Evolutionary conservation across 1,139 yeast species (phyloP), one percentile per base, ranked within the genome.

Genomic region (Taphrina deformans): DNA sequence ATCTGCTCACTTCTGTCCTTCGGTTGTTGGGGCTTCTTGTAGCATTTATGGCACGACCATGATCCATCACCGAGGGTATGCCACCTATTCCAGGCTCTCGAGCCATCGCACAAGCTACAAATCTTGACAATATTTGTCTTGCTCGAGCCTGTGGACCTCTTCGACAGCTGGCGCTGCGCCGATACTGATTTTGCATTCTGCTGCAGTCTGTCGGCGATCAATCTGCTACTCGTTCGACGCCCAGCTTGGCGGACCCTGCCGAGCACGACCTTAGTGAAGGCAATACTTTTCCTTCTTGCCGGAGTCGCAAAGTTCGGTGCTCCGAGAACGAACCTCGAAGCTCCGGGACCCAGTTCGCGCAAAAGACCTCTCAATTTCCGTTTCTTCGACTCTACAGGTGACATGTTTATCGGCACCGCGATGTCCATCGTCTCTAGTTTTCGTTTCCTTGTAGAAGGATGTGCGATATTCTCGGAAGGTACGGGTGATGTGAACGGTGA

Each of bases 241-340:
- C 23, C 53, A 18, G 21, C 27, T 1, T 23, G 33, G 2, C 9
- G 21, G 6, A 27, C 23, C 27, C 26, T 48, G 6, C 53, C 35
- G 33, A 48, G 33, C 26, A 27, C 53, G 53, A 48, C 35, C 35
- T 27, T 48, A 12, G 53, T 48, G 3, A 48, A 48, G 1, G 21
- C 35, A 9, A 48, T 48, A 48, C 53, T 48, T 24, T 27, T 12
- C 26, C 24, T 55, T 33, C 41, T 59, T n/a, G 55, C 63, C 6
- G 63, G 63, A n/a, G 63, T 59, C 26, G 63, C 63, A 40, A 35
- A 59, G 41, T 59, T 50, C 29, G 55, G 55, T 18, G 51, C 63
- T 14, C 63, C 63, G 21, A 59, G 27, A 24, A 59, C 41, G 41
- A 59, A 59, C 6, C 63, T 29, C 16, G 56, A 50, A 1, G 63